Evolutionary conservation across 2,329 filamentous ascomycete species (phyloP).

Genomic region (Fusarium sp.): DNA sequence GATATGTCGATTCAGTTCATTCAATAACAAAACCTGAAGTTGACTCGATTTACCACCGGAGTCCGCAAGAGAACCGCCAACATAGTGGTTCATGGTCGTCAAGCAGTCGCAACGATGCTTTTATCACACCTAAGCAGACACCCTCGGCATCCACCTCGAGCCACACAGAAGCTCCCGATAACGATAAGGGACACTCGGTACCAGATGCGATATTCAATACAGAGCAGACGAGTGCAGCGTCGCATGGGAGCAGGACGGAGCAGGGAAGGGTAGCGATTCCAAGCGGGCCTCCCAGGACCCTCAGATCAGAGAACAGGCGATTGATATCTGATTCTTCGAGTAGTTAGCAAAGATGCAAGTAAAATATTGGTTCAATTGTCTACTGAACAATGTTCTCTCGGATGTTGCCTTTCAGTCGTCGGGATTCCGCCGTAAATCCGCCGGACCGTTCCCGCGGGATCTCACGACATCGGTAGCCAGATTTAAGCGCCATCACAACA

Average conservation of each 20-base stretch:
- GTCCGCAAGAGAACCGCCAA: neutral
- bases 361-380: neutral
- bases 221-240: neutral
- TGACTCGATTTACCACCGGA: neutral
- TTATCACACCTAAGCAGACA: constrained; percentile 22
- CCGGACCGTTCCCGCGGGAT: constrained; percentile 34
- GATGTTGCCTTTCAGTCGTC: neutral
- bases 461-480: constrained; percentile 21
- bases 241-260: neutral
- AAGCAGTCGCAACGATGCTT: constrained; percentile 25
- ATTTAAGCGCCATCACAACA: constrained; percentile 37
- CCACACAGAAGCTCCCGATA: constrained; percentile 3
- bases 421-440: constrained; percentile 39
- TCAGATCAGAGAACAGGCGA: constrained; percentile 7
- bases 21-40: neutral
- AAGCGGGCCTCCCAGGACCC: constrained; percentile 12
- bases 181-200: constrained; percentile 2
- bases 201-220: neutral
- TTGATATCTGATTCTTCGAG: constrained; percentile 23
- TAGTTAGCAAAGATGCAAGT: constrained; percentile 27
- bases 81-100: constrained; percentile 10
- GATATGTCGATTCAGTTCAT: neutral
- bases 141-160: constrained; percentile 13
- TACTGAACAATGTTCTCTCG: neutral
- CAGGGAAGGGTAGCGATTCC: constrained; percentile 2